Conservation (phyloP, 2,329 filamentous ascomycete genomes). For the Penicillium capsulatum region DNA sequence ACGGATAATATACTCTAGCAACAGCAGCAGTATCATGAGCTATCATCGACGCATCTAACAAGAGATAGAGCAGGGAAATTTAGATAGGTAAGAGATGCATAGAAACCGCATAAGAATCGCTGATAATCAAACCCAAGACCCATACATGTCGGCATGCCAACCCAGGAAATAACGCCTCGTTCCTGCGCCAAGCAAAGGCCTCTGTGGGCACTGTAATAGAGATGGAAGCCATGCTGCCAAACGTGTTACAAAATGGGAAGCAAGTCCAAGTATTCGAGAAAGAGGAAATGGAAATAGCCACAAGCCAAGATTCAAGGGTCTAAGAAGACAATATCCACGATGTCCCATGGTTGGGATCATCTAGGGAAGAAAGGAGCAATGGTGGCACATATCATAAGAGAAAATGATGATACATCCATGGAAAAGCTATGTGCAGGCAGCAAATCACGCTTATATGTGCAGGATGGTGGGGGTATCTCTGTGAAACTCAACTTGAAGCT, state of each 20-base stretch:
- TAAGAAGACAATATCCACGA: constrained; percentile 19
- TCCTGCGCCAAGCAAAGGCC: too few species aligned
- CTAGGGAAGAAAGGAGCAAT: constrained; percentile 11
- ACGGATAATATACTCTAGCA: not conserved
- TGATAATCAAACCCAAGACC: too few species aligned
- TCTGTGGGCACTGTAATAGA: too few species aligned
- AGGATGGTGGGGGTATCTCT: constrained; percentile 20
- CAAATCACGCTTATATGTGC: constrained; percentile 22
- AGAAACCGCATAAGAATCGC: too few species aligned
- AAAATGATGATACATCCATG: constrained; percentile 31
- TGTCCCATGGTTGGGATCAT: not conserved
- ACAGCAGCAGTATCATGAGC: constrained; percentile 2
- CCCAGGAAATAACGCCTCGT: too few species aligned
- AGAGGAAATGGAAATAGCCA: constrained; percentile 4
- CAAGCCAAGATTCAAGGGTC: constrained; percentile 12
- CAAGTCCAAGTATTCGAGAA: constrained; percentile 7
- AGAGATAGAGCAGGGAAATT: too few species aligned
- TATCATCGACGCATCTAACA: not conserved
- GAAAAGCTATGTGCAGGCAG: constrained; percentile 30
- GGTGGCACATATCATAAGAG: constrained; percentile 16
- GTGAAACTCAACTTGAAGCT: constrained; percentile 10
- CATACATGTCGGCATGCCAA: too few species aligned
- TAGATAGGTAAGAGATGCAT: too few species aligned
- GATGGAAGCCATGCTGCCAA: constrained; percentile 13
- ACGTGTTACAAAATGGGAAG: constrained; percentile 13